Percentiles rank a stretch among this genome's conserved stretches.
Conservation (phyloP, 495 filamentous ascomycete species). For the Trichocladium uniseriatum region DNA sequence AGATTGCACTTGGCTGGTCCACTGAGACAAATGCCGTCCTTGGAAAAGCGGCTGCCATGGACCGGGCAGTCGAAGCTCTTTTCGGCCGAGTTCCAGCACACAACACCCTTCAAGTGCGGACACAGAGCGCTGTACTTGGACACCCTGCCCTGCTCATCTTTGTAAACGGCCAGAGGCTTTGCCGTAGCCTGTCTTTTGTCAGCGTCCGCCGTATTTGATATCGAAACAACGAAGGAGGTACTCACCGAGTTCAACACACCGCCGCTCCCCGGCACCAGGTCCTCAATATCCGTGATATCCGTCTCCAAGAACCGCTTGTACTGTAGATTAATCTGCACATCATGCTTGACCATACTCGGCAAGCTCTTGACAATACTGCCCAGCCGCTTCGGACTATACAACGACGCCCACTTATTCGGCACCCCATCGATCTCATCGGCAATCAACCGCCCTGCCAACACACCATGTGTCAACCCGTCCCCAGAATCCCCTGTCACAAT, state of each 20-base stretch:
- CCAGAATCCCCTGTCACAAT: slow-evolving; percentile 50
- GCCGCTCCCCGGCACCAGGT: slow-evolving; percentile 37
- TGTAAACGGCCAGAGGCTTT: slow-evolving; percentile 47
- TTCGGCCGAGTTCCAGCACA: slow-evolving; percentile 48
- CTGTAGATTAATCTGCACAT: slow-evolving; percentile 46
- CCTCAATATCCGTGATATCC: slow-evolving; percentile 50
- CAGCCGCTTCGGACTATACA: slow-evolving; percentile 43
- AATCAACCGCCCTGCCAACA: slow-evolving; percentile 44
- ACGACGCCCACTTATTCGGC: slow-evolving; percentile 38
- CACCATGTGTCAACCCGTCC: slow-evolving; percentile 50
- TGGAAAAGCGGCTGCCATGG: slow-evolving; percentile 47
- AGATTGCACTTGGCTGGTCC: slow-evolving; percentile 41
- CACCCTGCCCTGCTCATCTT: slow-evolving; percentile 44
- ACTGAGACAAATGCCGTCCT: slow-evolving; percentile 41
- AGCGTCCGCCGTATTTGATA: neutral
- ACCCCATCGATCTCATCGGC: slow-evolving; percentile 45
- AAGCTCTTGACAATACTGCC: slow-evolving; percentile 27
- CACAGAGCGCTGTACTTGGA: slow-evolving; percentile 45
- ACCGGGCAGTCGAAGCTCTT: slow-evolving; percentile 49
- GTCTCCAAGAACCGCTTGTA: slow-evolving; percentile 48
- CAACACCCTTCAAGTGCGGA: slow-evolving; percentile 47
- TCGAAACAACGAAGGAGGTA: neutral
- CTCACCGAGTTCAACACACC: slow-evolving; percentile 42
- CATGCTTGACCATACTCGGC: slow-evolving; percentile 32
- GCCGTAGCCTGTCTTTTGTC: slow-evolving; percentile 3